Conservation (phyloP, 2,329 filamentous ascomycete species). For the Colletotrichum ledebouriae region DNA sequence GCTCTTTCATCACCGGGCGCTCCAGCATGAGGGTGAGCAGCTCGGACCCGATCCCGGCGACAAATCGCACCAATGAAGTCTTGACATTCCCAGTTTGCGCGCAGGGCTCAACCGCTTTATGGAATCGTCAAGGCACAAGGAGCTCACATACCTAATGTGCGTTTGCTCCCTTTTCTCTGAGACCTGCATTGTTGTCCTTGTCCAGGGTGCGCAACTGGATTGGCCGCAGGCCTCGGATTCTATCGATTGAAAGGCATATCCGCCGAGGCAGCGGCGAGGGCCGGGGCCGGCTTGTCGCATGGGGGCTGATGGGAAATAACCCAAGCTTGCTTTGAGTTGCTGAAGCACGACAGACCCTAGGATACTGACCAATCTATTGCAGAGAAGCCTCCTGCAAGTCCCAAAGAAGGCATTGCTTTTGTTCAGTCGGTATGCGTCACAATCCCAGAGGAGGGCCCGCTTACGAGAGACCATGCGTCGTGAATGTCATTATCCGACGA, state of each 20-base stretch:
- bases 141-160: neutral
- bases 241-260: conserved; percentile 3
- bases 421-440: neutral
- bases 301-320: neutral
- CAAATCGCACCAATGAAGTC: neutral
- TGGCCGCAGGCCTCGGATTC: neutral
- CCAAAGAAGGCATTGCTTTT: conserved; percentile 11
- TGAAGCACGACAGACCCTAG: conserved; percentile 5
- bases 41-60: neutral
- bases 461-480: neutral
- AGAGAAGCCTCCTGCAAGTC: neutral
- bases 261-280: conserved; percentile 8
- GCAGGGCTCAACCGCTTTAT: neutral
- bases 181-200: conserved; percentile 8
- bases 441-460: neutral
- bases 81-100: neutral
- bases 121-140: neutral
- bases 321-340: neutral
- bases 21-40: neutral
- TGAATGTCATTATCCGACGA: conserved; percentile 12
- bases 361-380: neutral
- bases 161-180: conserved; percentile 1
- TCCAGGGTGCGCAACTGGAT: neutral
- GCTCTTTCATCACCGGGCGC: neutral
- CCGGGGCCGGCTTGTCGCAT: conserved; percentile 16